Evolutionary conservation across 768 basidiomycete species (phyloP).

Genomic region (Leccinum obscurum): DNA sequence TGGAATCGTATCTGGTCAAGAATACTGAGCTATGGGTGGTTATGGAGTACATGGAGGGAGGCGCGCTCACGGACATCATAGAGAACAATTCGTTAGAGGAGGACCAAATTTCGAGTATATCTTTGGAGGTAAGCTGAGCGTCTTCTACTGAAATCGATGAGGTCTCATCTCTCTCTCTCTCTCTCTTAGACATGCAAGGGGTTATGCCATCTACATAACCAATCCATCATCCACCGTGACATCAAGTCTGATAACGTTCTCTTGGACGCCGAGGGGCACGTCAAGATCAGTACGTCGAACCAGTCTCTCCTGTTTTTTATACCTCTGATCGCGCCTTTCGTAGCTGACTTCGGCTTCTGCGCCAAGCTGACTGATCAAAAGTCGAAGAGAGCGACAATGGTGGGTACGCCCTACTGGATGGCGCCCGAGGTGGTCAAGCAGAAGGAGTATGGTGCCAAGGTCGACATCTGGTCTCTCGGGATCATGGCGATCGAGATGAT

Average conservation of each 20-base stretch:
- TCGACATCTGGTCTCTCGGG: conserved; percentile 95
- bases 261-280: conserved; percentile 85
- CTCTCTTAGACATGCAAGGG: conserved; percentile 85
- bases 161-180: conserved; percentile 2
- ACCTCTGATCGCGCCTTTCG: conserved; percentile 7
- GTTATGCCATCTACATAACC: conserved; percentile 86
- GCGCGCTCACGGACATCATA: conserved; percentile 95
- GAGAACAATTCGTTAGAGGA: conserved; percentile 95
- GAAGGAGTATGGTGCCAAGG: conserved; percentile 95
- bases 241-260: conserved; percentile 98
- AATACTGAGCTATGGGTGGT: conserved; percentile 93
- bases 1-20: conserved; percentile 88
- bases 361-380: conserved; percentile 96
- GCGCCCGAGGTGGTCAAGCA: conserved; percentile 98
- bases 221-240: conserved; percentile 94
- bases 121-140: conserved; percentile 67
- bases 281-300: conserved; percentile 88
- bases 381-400: conserved; percentile 97
- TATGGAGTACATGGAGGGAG: conserved; percentile 99
- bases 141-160: background rate
- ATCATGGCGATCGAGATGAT: conserved; percentile 99
- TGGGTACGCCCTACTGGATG: conserved; percentile 99
- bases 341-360: conserved; percentile 96
- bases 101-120: conserved; percentile 93
- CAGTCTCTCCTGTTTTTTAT: background rate